Evolutionary conservation across 2,329 filamentous ascomycete genomes (phyloP).

Genomic region (Arthrobotrys iridis): DNA sequence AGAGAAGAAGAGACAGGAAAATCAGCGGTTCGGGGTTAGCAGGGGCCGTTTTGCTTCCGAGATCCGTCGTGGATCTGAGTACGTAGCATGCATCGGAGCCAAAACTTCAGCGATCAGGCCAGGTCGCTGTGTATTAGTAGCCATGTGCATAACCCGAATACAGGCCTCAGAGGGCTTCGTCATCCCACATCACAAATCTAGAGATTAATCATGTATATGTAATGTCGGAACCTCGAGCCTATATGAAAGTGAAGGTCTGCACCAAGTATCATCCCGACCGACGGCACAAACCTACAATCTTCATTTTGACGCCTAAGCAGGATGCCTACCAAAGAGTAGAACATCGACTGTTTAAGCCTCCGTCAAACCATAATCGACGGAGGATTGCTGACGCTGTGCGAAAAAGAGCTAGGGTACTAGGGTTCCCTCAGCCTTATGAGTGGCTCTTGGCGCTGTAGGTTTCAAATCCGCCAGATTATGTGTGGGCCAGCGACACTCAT

Average conservation of each 20-base stretch:
- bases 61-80: too few species aligned
- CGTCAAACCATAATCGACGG: constrained; percentile 33
- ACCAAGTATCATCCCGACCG: constrained; percentile 21
- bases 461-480: constrained; percentile 28
- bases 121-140: too few species aligned
- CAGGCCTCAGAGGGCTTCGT: background rate
- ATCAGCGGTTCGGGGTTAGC: background rate
- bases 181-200: background rate
- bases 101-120: too few species aligned
- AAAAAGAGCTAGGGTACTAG: background rate
- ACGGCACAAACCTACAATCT: background rate
- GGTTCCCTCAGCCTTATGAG: constrained; percentile 41
- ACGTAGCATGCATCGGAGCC: too few species aligned
- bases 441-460: constrained; percentile 9
- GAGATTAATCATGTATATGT: background rate
- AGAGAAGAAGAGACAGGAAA: background rate
- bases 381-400: constrained; percentile 35
- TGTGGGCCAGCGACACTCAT: background rate
- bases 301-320: background rate
- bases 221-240: background rate
- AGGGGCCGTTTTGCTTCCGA: background rate
- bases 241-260: background rate
- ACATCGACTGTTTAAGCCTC: constrained; percentile 18
- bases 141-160: background rate
- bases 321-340: background rate